Percentiles rank a stretch among this genome's conserved stretches.
These are phyloP conservation scores for Coniochaeta hoffmannii DNA, from an alignment of 2,329 filamentous ascomycete species.

Conservation along the genomic window DNA sequence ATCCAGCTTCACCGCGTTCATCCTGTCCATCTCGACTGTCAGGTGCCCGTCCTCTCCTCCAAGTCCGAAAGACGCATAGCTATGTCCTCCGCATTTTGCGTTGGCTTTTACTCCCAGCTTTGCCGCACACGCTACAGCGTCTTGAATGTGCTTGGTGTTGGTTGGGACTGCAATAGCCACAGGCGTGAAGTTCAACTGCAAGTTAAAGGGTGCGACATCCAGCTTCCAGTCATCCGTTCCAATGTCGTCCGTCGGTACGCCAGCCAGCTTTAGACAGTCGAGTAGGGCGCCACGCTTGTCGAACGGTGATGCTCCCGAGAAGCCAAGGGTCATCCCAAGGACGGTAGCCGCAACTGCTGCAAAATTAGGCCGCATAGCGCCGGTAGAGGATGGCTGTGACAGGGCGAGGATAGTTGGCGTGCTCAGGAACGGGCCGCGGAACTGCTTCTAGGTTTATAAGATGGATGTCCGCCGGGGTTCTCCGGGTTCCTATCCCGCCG, in stretches of 20 bases:
- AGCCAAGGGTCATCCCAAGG: background rate
- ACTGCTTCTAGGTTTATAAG: background rate
- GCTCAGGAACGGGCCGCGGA: background rate
- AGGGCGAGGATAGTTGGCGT: no score
- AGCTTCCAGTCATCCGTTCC: slow-evolving; percentile 22
- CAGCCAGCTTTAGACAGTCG: slow-evolving; percentile 15
- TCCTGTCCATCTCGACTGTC: slow-evolving; percentile 36
- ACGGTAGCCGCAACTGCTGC: background rate
- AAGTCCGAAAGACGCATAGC: slow-evolving; percentile 40
- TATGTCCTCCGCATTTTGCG: slow-evolving; percentile 43
- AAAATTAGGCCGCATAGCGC: background rate
- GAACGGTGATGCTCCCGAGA: slow-evolving; percentile 8
- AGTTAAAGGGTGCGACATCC: slow-evolving; percentile 24
- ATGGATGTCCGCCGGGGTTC: background rate
- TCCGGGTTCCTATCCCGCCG: background rate
- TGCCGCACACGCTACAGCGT: slow-evolving; percentile 37
- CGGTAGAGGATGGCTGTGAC: background rate
- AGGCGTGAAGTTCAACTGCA: slow-evolving; percentile 27
- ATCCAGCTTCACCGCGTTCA: slow-evolving; percentile 35
- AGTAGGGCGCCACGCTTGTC: slow-evolving; percentile 13
- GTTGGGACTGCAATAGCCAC: slow-evolving; percentile 34
- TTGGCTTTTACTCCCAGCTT: slow-evolving; percentile 35
- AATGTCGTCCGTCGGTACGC: slow-evolving; percentile 12
- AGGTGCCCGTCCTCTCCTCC: slow-evolving; percentile 41
- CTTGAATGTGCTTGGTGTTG: slow-evolving; percentile 34